Evolutionary conservation across 2,329 filamentous ascomycete genomes (phyloP), one percentile per base, ranked within the genome.

Genomic region (Fusarium compactum): DNA sequence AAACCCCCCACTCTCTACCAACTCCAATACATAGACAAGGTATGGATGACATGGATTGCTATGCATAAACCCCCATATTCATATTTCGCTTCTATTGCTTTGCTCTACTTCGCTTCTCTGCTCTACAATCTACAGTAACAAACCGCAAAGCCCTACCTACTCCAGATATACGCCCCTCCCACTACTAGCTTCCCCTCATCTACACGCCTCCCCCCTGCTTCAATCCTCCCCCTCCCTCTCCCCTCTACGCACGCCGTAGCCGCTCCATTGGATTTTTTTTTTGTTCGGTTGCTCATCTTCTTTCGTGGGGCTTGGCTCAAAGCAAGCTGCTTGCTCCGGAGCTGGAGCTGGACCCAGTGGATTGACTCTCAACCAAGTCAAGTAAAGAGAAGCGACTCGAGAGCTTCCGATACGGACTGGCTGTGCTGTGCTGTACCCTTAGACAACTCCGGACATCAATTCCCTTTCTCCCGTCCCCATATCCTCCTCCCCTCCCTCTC

Each of bases 131-230:
- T 16, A 25, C 30, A 52, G 32, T 20, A 40, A 24, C 56, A 58
- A 65, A 59, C 65, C 53, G 29, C 62, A 64, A 67, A 71, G 69
- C 71, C 72, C 50, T 52, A 51, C 72, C 62, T 71, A 72, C 50
- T 70, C 44, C 40, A 50, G 55, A 59, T 58, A 24, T 29, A 67
- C 61, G 14, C 58, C 53, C 58, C 57, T 55, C 62, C 65, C 30
- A 27, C 40, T 50, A 34, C 67, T 56, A 56, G 43, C 55, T 54
- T 63, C 52, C 58, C 66, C 61, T 70, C 58, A 58, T 53, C 47
- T 52, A 41, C 68, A 73, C 61, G 56, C 62, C 66, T 65, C 60
- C 67, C 71, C 30, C 30, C 25, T 27, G 25, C 25, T 27, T 27
- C 25, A 27, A 27, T 9, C 25, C 25, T 10, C 25, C 25, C 25